A percentile compares a stretch with the other conserved stretches of the same genome.
Evolutionary conservation across 139 green algal species (phyloP).

Genomic region (Zygnema cylindricum): DNA sequence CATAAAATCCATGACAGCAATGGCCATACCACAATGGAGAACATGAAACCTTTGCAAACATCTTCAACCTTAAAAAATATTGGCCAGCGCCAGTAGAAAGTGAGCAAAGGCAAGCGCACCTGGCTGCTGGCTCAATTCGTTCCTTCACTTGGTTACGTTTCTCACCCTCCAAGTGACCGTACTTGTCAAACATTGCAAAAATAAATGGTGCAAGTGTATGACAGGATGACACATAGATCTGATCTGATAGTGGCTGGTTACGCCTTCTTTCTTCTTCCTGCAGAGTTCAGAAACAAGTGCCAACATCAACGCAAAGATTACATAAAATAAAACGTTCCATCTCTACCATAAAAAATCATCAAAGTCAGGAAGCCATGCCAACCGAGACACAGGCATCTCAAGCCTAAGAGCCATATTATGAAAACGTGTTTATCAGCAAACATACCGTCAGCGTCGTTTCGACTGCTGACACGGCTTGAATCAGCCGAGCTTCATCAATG

Average conservation of each 20-base stretch:
- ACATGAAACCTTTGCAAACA: background rate
- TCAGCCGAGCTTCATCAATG: conserved; percentile 88
- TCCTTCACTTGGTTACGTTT: conserved; percentile 5
- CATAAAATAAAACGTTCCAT: too few species aligned
- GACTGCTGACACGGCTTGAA: conserved; percentile 65
- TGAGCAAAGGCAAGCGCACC: conserved; percentile 8
- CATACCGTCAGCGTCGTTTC: conserved; percentile 63
- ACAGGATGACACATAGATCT: conserved; percentile 77
- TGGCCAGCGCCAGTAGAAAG: background rate
- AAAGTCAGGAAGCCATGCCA: too few species aligned
- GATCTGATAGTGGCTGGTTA: conserved; percentile 62
- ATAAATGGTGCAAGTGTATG: conserved; percentile 81
- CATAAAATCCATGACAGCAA: background rate
- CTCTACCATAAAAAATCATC: too few species aligned
- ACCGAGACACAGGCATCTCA: too few species aligned
- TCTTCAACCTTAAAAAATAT: background rate
- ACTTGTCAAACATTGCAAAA: conserved; percentile 72
- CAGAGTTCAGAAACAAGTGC: too few species aligned
- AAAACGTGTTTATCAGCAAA: conserved; percentile 29
- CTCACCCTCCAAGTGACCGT: conserved; percentile 44
- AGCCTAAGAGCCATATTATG: conserved; percentile 31
- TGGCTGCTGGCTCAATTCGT: conserved; percentile 30
- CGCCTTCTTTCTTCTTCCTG: conserved; percentile 64
- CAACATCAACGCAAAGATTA: too few species aligned
- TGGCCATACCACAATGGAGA: background rate